Percentiles rank a stretch among this genome's conserved stretches.
These are phyloP conservation scores for Termitomyces sp. DNA, from an alignment of 1,284 basidiomycete genomes.

Conservation along the genomic window DNA sequence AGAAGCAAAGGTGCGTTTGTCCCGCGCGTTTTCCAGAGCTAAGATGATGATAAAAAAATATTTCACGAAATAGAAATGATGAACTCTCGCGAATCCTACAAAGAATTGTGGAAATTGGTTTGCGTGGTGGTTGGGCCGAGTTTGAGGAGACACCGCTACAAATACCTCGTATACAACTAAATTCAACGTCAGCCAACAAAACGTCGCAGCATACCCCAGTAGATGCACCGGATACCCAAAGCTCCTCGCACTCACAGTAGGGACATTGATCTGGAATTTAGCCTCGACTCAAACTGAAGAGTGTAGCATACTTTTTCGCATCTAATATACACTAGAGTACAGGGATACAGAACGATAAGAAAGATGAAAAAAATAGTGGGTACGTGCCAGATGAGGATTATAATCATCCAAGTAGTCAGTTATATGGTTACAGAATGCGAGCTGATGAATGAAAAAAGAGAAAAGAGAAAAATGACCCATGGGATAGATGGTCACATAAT, in stretches of 20 bases:
- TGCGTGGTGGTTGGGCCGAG: constrained; percentile 65
- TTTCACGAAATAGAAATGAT: constrained; percentile 40
- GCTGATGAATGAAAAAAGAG: not conserved
- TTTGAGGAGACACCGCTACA: constrained; percentile 52
- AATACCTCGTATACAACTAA: constrained; percentile 38
- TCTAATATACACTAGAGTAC: constrained; percentile 6
- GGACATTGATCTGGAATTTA: not conserved
- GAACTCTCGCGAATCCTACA: constrained; percentile 63
- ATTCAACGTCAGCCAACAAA: not conserved
- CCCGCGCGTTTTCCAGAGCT: not conserved
- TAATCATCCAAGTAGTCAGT: not conserved
- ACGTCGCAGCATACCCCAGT: constrained; percentile 12
- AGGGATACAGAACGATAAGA: not conserved
- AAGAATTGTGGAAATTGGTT: constrained; percentile 68
- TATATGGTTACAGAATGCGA: not conserved
- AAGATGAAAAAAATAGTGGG: not conserved
- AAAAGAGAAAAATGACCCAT: constrained; percentile 4
- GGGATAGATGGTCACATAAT: constrained; percentile 16
- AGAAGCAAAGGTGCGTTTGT: constrained; percentile 41
- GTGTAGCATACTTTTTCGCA: not conserved
- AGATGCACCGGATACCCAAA: constrained; percentile 11
- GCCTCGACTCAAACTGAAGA: not conserved
- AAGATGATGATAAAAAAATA: not conserved
- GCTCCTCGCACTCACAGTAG: not conserved
- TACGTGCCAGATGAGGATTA: not conserved